Evolutionary conservation across 108 stramenopile genomes (phyloP), one percentile per base, ranked within the genome.

Genomic region (Pseudonitzschia multistriata): DNA sequence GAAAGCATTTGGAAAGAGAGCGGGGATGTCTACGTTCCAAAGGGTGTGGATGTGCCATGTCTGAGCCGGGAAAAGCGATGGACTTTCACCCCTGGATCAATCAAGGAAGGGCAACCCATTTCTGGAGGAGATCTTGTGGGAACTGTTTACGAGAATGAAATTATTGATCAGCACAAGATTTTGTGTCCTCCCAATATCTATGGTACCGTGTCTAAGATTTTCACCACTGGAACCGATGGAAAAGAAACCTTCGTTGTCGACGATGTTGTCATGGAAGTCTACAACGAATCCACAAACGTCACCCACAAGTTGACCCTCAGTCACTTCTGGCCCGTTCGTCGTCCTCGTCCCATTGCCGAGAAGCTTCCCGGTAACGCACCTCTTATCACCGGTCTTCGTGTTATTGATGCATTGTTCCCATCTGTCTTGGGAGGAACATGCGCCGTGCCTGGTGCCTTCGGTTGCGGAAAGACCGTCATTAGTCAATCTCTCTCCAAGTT

Each of bases 261-360:
- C 60, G 99, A 99, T 72, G 85, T 97, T 47, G 96, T 99, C 72
- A 91, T 99, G 88, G 97, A 98, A 85, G 97, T 99, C 11, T 95
- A 89, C 82, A 96, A 96, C 73, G 95, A 97, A 72, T 72, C 86
- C 33, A 84, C 88, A 70, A 85, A 89, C 73, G 81, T 81, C 78
- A 93, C 91, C 7, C 92, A 94, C 81, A 79, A 93, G 62, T 71
- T 99, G 39, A 89, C 92, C 45, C 82, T 98, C 47, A 86, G 85
- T 54, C 99, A 99, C 84, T 97, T 98, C 83, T 99, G 99, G 99
- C 99, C 99, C 57, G 99, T 99, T 63, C 96, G 99, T 63, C 91
- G 93, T 63, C 97, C 99, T 52, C 85, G 99, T 74, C 98, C 98
- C 69, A 97, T 98, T 68, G 70, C 88, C 56, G 96, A 97, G 85